Evolutionary conservation across 75 land plant species (phyloP), one percentile per base, ranked within the genome.

Genomic region (Picea glauca): DNA sequence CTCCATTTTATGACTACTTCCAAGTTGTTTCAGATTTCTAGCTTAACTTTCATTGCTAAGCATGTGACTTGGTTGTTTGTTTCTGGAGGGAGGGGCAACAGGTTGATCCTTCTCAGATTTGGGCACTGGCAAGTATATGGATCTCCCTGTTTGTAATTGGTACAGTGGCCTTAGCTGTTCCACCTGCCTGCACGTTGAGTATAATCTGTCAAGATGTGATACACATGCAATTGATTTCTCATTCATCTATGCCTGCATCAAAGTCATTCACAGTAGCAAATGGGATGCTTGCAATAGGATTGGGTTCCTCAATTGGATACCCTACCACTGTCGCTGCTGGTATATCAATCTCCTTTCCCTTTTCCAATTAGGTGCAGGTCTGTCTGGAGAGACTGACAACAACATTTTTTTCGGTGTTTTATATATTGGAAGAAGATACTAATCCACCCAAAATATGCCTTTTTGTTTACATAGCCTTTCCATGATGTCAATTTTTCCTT

Each of bases 21-120:
- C 15, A 35, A 59, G 56, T 26, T 78, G 61, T 26, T 75, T 76
- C 32, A 31, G 1, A 38, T 80, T 58, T 40, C 60, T 60, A 46
- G 13, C 26, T 60, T 76, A 40, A 76, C 77, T 8, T 21, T 79
- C 13, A 75, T 88, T 21, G 59, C 73, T 26, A 81, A 82, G 86
- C 70, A 76, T 73, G 60, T 86, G 84, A 72, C 73, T 72, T 88
- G 86, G 73, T 40, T 88, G 88, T 87, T 77, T 32, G 14, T 40
- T 54, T 63, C 21, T 63, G 83, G 82, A 80, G 82, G 77, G 77
- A 58, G 84, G 62, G 67, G 88, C 86, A 92, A 91, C 95, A 94
- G 98, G 91, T 86, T 83, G 99, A 96, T 73, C 86, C 80, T 32
- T 91, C 99, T 75, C 96, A 93, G 85, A 87, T 87, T 80, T 82